A percentile compares a stretch with the other conserved stretches of the same genome.
phyloP scores from a whole-genome alignment of 495 filamentous ascomycete species.

The Cercophora sp. region DNA sequence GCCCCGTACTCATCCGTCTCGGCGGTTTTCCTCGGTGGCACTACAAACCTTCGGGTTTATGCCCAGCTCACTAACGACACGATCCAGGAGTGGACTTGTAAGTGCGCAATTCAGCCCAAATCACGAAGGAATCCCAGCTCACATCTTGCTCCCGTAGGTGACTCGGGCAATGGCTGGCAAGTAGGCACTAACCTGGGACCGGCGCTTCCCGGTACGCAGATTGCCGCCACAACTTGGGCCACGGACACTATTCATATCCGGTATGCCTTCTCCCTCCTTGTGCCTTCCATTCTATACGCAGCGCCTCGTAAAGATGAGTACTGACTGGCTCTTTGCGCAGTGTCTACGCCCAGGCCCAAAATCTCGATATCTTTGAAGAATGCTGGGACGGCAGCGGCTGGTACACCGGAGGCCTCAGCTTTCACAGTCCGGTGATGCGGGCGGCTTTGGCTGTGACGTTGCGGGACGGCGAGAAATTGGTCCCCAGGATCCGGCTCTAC shows the following conservation, averaged over 20 bases:
- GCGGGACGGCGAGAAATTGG: background rate
- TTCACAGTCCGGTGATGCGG: background rate
- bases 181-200: background rate
- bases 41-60: background rate
- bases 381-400: slow-evolving; percentile 5
- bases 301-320: too few relatives aligned
- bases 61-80: slow-evolving; percentile 6
- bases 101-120: too few relatives aligned
- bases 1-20: slow-evolving; percentile 9
- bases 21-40: slow-evolving; percentile 5
- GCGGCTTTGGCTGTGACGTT: slow-evolving; percentile 7
- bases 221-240: slow-evolving; percentile 8
- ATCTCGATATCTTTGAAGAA: background rate
- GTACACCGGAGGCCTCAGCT: background rate
- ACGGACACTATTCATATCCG: background rate
- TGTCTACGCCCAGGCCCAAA: slow-evolving; percentile 1
- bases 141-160: too few relatives aligned
- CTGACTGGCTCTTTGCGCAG: too few relatives aligned
- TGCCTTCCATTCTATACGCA: background rate
- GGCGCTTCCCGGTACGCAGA: slow-evolving; percentile 5
- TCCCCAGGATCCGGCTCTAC: slow-evolving; percentile 1
- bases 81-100: slow-evolving; percentile 9
- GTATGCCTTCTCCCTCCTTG: background rate
- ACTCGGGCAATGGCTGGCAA: background rate
- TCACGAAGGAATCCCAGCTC: too few relatives aligned